Evolutionary conservation across 1,284 basidiomycete genomes (phyloP).

Genomic region (Albatrellus sp.): DNA sequence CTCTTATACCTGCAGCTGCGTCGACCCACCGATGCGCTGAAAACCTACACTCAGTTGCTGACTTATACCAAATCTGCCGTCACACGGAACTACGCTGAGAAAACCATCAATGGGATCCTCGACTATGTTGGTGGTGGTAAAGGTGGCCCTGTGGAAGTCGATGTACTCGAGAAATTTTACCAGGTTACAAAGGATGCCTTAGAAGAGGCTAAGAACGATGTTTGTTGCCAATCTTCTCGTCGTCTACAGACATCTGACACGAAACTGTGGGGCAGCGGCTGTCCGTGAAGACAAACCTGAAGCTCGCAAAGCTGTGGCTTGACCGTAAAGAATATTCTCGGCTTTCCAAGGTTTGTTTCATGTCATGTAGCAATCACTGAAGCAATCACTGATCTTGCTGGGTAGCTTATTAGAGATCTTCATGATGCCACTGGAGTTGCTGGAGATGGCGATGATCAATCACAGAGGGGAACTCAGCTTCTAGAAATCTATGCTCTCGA

Average conservation of each 20-base stretch:
- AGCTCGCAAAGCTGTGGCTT: slow-evolving; percentile 95
- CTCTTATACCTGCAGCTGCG: slow-evolving; percentile 75
- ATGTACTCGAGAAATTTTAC: slow-evolving; percentile 90
- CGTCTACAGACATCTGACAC: neutral
- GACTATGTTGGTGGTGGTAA: slow-evolving; percentile 97
- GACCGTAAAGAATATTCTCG: slow-evolving; percentile 87
- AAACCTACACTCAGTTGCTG: slow-evolving; percentile 77
- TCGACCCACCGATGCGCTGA: slow-evolving; percentile 74
- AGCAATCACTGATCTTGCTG: slow-evolving; percentile 1
- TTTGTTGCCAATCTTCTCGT: slow-evolving; percentile 20
- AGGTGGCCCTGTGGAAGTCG: slow-evolving; percentile 71
- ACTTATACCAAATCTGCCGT: slow-evolving; percentile 90
- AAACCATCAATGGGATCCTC: slow-evolving; percentile 96
- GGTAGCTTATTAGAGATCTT: slow-evolving; percentile 61
- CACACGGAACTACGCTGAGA: slow-evolving; percentile 89
- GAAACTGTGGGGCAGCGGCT: slow-evolving; percentile 46
- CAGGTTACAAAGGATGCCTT: slow-evolving; percentile 84
- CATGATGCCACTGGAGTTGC: slow-evolving; percentile 51
- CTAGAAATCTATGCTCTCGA: slow-evolving; percentile 98
- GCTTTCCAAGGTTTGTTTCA: slow-evolving; percentile 55
- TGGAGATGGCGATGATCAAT: slow-evolving; percentile 71
- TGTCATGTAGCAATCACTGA: neutral
- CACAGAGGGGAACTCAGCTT: slow-evolving; percentile 81
- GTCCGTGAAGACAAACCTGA: slow-evolving; percentile 92
- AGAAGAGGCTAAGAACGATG: slow-evolving; percentile 93